These are phyloP conservation scores for Alternaria ventricosa DNA, from an alignment of 2,329 filamentous ascomycete genomes.

Conservation along the genomic window DNA sequence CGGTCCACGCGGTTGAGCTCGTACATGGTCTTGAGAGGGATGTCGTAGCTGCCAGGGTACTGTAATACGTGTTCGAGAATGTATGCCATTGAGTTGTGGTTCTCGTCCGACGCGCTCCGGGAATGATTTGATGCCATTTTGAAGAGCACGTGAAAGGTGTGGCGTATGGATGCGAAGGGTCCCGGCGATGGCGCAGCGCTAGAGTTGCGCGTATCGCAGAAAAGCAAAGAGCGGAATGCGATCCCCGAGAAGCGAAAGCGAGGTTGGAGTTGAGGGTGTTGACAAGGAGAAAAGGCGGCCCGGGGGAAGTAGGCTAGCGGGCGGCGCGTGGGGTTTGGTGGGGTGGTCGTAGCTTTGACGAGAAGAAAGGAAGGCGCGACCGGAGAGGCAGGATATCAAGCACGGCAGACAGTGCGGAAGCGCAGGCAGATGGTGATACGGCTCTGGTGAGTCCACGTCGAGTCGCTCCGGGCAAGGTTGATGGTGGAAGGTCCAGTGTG, in stretches of 20 bases:
- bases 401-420: constrained; percentile 10
- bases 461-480: not conserved
- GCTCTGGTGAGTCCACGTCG: not conserved
- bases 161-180: not conserved
- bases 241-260: not conserved
- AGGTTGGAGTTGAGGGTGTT: not conserved
- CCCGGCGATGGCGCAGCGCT: constrained; percentile 17
- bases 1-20: constrained; percentile 67
- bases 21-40: constrained; percentile 72
- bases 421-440: constrained; percentile 8
- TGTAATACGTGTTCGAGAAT: constrained; percentile 58
- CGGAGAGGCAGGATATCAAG: constrained; percentile 12
- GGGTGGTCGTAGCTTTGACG: constrained; percentile 19
- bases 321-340: constrained; percentile 28
- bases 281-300: constrained; percentile 16
- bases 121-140: constrained; percentile 46
- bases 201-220: constrained; percentile 4
- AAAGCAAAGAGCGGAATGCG: not conserved
- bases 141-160: constrained; percentile 8
- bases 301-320: constrained; percentile 13
- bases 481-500: constrained; percentile 19
- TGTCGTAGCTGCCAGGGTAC: constrained; percentile 69
- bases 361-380: constrained; percentile 19
- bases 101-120: constrained; percentile 48
- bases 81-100: constrained; percentile 43